Percentiles rank a stretch among this genome's conserved stretches.
phyloP scores from a whole-genome alignment of 108 stramenopile species.

The Nitzschia inconspicua region DNA sequence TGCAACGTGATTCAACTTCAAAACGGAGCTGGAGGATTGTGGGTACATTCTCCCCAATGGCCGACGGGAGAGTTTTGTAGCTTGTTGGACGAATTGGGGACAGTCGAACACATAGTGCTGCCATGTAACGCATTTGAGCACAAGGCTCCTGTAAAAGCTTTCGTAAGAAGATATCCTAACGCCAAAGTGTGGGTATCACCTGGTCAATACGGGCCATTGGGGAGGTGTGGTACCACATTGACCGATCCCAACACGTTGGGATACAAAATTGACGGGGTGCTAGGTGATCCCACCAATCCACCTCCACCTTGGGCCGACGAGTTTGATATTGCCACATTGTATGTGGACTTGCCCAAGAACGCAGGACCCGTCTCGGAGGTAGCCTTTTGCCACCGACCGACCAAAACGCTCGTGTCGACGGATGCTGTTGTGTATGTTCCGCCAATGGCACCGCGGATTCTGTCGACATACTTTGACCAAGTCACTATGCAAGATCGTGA shows the following conservation, averaged over 20 bases:
- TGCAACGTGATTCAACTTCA: conserved; percentile 42
- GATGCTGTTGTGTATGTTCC: conserved; percentile 50
- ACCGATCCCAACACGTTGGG: conserved; percentile 37
- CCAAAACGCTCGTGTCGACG: conserved; percentile 38
- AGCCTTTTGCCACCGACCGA: conserved; percentile 41
- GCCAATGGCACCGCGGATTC: conserved; percentile 15
- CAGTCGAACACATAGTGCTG: conserved; percentile 44
- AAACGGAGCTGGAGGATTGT: conserved; percentile 41
- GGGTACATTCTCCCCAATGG: conserved; percentile 55
- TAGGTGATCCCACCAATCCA: conserved; percentile 22
- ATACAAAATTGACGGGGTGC: conserved; percentile 51
- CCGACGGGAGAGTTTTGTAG: conserved; percentile 55
- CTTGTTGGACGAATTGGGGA: conserved; percentile 39
- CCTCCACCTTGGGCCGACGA: conserved; percentile 43
- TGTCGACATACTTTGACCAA: conserved; percentile 49
- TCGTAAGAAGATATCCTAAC: conserved; percentile 35
- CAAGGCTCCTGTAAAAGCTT: conserved; percentile 48
- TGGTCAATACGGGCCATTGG: conserved; percentile 60
- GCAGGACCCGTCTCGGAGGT: conserved; percentile 56
- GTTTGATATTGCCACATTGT: conserved; percentile 49
- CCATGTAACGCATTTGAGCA: conserved; percentile 61
- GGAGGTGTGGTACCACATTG: conserved; percentile 28
- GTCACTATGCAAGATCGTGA: conserved; percentile 23
- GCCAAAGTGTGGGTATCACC: conserved; percentile 53
- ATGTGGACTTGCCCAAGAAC: conserved; percentile 49